A percentile compares a stretch with the other conserved stretches of the same genome.
These are phyloP conservation scores for Gilbertella persicaria DNA, from an alignment of 371 early-diverging fungal genomes.

Conservation along the genomic window DNA sequence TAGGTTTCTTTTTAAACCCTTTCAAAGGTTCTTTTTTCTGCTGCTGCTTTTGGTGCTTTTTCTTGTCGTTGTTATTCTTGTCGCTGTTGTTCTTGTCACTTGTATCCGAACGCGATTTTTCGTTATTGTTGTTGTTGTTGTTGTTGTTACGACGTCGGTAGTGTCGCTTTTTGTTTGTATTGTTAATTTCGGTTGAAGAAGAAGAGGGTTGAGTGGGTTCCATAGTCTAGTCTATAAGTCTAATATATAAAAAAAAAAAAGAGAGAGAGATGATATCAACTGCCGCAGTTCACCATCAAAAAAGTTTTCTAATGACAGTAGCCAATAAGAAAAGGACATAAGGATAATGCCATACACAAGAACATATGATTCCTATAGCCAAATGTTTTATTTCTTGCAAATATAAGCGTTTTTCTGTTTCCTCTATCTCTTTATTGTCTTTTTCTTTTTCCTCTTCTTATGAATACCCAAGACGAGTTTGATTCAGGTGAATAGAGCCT, in stretches of 20 bases:
- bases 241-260: neutral
- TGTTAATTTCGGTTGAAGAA: slow-evolving; percentile 6
- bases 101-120: neutral
- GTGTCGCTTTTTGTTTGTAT: slow-evolving; percentile 7
- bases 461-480: too few species aligned
- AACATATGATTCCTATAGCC: too few species aligned
- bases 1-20: slow-evolving; percentile 7
- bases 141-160: slow-evolving; percentile 7
- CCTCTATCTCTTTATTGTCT: too few species aligned
- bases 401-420: too few species aligned
- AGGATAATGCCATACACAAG: too few species aligned
- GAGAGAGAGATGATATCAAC: neutral
- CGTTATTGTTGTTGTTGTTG: neutral
- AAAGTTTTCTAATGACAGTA: too few species aligned
- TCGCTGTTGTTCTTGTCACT: neutral
- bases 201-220: neutral
- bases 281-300: too few species aligned
- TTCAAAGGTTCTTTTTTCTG: neutral
- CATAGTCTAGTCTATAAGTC: neutral
- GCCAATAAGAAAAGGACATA: too few species aligned
- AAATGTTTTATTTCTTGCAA: too few species aligned
- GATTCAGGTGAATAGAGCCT: too few species aligned
- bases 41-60: slow-evolving; percentile 1
- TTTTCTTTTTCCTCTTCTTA: too few species aligned
- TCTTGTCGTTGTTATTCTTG: neutral